These are phyloP conservation scores for Aspergillus ellipticus DNA, from an alignment of 495 filamentous ascomycete species.

Conservation along the genomic window DNA sequence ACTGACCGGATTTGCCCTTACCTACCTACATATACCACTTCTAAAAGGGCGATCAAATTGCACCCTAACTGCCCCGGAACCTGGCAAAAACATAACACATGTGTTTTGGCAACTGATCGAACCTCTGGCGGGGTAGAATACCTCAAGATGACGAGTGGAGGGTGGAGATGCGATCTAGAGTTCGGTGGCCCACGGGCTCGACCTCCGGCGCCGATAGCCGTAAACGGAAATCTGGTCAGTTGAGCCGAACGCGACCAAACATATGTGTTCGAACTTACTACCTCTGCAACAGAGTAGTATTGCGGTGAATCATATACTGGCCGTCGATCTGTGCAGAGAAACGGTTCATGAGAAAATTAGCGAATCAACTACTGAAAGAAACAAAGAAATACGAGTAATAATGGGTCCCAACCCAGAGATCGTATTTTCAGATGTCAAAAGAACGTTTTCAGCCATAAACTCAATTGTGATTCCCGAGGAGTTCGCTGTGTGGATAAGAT, in stretches of 20 bases:
- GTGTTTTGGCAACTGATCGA: not conserved
- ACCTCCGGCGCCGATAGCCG: not conserved
- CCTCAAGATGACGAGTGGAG: not conserved
- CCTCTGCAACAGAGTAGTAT: no score
- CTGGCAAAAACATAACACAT: not conserved
- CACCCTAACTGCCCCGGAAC: not conserved
- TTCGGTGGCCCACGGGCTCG: not conserved
- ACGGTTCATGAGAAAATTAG: no score
- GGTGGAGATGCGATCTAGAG: not conserved
- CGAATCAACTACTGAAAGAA: no score
- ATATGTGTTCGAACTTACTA: no score
- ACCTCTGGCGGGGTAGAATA: not conserved
- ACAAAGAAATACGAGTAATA: no score
- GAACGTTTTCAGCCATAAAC: not conserved
- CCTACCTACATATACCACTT: not conserved
- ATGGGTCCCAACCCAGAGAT: no score
- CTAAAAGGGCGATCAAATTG: not conserved
- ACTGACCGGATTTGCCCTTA: not conserved
- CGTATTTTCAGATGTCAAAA: not conserved
- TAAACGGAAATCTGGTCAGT: no score
- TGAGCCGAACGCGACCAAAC: no score
- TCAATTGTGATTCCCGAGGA: not conserved
- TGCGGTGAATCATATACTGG: no score
- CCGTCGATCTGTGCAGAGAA: no score
- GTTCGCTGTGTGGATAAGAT: not conserved